Percentiles rank a stretch among this genome's conserved stretches.
These are phyloP conservation scores for Leucosporidium scottii DNA, from an alignment of 768 basidiomycete genomes.

Conservation along the genomic window DNA sequence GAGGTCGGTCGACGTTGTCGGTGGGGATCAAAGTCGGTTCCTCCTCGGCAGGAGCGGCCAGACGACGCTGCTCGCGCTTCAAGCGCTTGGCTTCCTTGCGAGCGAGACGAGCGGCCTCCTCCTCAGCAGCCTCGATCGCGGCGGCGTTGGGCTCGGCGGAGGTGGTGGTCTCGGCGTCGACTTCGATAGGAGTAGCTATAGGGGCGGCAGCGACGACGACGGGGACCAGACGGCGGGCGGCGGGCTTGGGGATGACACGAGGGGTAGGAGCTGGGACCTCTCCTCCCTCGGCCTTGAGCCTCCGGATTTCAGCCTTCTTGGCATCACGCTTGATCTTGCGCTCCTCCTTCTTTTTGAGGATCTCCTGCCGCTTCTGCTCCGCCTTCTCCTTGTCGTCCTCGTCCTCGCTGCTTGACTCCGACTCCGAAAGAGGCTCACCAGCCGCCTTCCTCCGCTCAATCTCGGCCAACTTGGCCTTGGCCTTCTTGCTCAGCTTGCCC, in stretches of 20 bases:
- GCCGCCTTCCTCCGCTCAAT: background rate
- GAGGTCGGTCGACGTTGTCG: background rate
- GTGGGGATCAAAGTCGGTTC: slow-evolving; percentile 28
- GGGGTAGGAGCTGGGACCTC: slow-evolving; percentile 28
- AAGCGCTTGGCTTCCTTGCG: slow-evolving; percentile 6
- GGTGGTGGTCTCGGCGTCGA: slow-evolving; percentile 3
- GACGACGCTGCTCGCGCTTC: slow-evolving; percentile 31
- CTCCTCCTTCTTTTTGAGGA: slow-evolving; percentile 10
- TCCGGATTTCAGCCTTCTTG: slow-evolving; percentile 29
- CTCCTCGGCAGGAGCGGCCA: slow-evolving; percentile 38
- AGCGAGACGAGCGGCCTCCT: slow-evolving; percentile 10
- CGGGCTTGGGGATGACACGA: slow-evolving; percentile 23
- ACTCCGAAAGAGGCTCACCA: background rate
- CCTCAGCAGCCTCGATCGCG: slow-evolving; percentile 12
- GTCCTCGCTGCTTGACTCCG: slow-evolving; percentile 11
- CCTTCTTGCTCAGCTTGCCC: slow-evolving; percentile 34
- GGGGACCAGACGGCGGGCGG: background rate
- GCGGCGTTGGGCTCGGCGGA: slow-evolving; percentile 18
- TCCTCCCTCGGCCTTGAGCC: slow-evolving; percentile 27
- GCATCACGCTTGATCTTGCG: slow-evolving; percentile 29
- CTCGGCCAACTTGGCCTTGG: slow-evolving; percentile 33
- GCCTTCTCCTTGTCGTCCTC: slow-evolving; percentile 34
- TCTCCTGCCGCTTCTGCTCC: slow-evolving; percentile 4
- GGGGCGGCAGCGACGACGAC: slow-evolving; percentile 25
- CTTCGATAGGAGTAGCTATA: background rate